phyloP scores from a whole-genome alignment of 805 yeast genomes.

The Isabelozyma pseudorhagii region DNA sequence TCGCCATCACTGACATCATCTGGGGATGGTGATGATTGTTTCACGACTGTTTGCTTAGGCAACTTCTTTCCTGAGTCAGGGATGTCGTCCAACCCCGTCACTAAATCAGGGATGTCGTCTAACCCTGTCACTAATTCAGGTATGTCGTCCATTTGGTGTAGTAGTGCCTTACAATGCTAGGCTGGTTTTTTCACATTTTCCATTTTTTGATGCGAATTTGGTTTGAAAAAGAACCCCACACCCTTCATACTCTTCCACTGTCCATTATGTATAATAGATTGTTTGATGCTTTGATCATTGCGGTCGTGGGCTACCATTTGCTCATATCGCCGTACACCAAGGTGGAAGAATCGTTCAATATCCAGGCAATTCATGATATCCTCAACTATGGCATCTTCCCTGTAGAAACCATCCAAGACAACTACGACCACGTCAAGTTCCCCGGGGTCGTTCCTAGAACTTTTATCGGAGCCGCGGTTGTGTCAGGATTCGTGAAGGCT shows the following conservation, averaged over 20 bases:
- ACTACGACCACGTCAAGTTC: constrained; percentile 72
- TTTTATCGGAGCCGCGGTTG: constrained; percentile 64
- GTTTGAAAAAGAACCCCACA: neutral
- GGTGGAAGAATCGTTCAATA: constrained; percentile 90
- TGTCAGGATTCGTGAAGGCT: constrained; percentile 48
- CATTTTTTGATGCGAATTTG: too few species aligned
- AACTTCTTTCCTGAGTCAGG: constrained; percentile 14
- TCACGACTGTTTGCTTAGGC: neutral
- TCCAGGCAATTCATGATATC: constrained; percentile 86
- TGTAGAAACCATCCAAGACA: constrained; percentile 21
- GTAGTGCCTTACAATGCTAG: too few species aligned
- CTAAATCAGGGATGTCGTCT: constrained; percentile 15
- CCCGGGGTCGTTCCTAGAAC: constrained; percentile 92
- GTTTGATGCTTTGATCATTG: constrained; percentile 31
- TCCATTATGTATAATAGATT: constrained; percentile 2
- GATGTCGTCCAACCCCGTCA: constrained; percentile 14
- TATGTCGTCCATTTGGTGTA: constrained; percentile 19
- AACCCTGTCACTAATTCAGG: constrained; percentile 31
- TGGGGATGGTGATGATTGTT: too few species aligned
- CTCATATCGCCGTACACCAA: constrained; percentile 76
- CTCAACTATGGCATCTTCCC: constrained; percentile 55
- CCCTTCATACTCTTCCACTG: neutral
- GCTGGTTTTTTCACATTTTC: too few species aligned
- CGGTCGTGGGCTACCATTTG: constrained; percentile 47
- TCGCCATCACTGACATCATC: too few species aligned